A percentile compares a stretch with the other conserved stretches of the same genome.
Evolutionary conservation across 805 yeast species (phyloP).

Genomic region (Metschnikowia dekortorum): DNA sequence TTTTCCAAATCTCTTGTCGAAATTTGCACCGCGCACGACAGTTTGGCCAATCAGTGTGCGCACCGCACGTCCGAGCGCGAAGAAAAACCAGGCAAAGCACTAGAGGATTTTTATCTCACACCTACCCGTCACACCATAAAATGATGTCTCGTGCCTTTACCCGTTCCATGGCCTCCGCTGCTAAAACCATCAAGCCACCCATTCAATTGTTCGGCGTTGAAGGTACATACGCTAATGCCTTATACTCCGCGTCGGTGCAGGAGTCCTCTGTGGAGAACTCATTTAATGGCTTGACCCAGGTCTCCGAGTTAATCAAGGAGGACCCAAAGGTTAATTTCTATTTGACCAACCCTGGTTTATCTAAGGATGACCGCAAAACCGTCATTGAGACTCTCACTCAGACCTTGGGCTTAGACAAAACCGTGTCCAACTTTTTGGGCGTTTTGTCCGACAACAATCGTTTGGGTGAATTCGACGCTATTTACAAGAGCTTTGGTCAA

Average conservation of each 20-base stretch:
- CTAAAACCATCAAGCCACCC: slow-evolving; percentile 71
- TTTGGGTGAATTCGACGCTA: slow-evolving; percentile 60
- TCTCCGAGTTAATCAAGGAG: slow-evolving; percentile 50
- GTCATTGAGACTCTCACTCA: slow-evolving; percentile 60
- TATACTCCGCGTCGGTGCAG: slow-evolving; percentile 87
- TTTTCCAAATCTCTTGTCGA: no score
- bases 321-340: slow-evolving; percentile 62
- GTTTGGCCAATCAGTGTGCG: slow-evolving; percentile 9
- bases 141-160: slow-evolving; percentile 64
- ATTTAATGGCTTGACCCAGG: slow-evolving; percentile 55
- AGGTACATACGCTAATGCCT: slow-evolving; percentile 95
- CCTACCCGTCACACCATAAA: slow-evolving; percentile 1
- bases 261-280: slow-evolving; percentile 71
- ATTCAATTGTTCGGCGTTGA: slow-evolving; percentile 92
- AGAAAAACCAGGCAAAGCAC: slow-evolving; percentile 6
- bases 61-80: slow-evolving; percentile 9
- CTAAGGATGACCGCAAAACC: slow-evolving; percentile 65
- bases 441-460: slow-evolving; percentile 95
- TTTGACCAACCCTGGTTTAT: slow-evolving; percentile 79
- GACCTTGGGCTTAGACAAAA: slow-evolving; percentile 53
- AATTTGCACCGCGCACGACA: slow-evolving; percentile 9
- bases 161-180: slow-evolving; percentile 72
- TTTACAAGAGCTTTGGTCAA: slow-evolving; percentile 66
- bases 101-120: slow-evolving; percentile 1
- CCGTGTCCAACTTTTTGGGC: slow-evolving; percentile 72